phyloP scores from a whole-genome alignment of 768 basidiomycete species.

The Xanthoconium stramineum region DNA sequence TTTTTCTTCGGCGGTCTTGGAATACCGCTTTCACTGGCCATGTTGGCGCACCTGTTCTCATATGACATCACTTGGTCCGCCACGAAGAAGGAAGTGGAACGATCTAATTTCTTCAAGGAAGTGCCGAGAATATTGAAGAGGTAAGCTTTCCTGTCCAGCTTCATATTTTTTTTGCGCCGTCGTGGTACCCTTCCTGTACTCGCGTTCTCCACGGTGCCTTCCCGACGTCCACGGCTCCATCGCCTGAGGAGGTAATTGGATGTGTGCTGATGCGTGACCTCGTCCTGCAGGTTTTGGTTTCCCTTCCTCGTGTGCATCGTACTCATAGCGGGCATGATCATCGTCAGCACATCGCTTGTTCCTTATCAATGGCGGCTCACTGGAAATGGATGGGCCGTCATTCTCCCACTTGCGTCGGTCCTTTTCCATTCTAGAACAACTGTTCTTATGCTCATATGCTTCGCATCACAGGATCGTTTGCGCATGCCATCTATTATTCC shows the following conservation, averaged over 20 bases:
- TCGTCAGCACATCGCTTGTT: constrained; percentile 52
- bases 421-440: neutral
- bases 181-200: neutral
- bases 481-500: constrained; percentile 69
- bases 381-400: constrained; percentile 65
- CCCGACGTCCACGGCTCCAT: neutral
- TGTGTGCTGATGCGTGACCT: constrained; percentile 15
- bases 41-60: constrained; percentile 54
- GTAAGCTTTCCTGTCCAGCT: constrained; percentile 11
- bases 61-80: constrained; percentile 59
- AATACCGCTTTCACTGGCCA: constrained; percentile 50
- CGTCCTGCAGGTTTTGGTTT: constrained; percentile 30
- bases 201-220: neutral
- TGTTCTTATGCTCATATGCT: neutral
- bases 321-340: constrained; percentile 52
- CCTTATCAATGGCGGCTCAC: constrained; percentile 65
- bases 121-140: constrained; percentile 73
- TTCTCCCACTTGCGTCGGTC: constrained; percentile 70
- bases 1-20: constrained; percentile 59
- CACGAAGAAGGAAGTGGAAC: constrained; percentile 80
- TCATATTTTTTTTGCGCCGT: neutral
- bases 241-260: constrained; percentile 1
- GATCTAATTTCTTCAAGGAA: constrained; percentile 88
- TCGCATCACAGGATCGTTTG: constrained; percentile 49
- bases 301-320: constrained; percentile 51